Conservation (phyloP, 73 alveolate genomes). For the Blepharisma japonicum region DNA sequence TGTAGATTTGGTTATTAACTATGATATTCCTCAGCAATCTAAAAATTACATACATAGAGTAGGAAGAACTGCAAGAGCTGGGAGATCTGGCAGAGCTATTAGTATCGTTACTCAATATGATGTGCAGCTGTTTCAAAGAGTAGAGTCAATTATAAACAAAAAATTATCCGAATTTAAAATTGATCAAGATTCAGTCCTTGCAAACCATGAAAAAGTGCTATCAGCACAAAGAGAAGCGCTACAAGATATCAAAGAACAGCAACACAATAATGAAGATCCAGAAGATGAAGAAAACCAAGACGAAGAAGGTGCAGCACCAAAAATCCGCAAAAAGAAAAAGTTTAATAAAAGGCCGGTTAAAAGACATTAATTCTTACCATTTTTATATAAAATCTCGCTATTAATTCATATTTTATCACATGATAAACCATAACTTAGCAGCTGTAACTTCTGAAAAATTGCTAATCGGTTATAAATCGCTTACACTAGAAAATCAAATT, state of each 20-base stretch:
- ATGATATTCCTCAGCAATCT: constrained; percentile 78
- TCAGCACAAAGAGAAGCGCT: constrained; percentile 77
- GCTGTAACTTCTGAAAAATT: no score
- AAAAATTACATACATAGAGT: constrained; percentile 96
- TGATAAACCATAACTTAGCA: no score
- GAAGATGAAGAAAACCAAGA: constrained; percentile 42
- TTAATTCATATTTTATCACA: no score
- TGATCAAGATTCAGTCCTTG: constrained; percentile 64
- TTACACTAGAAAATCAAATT: no score
- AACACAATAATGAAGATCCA: constrained; percentile 38
- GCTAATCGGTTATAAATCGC: no score
- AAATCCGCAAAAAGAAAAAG: not conserved
- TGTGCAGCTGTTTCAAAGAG: constrained; percentile 85
- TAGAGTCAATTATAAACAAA: constrained; percentile 83
- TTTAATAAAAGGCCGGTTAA: not conserved
- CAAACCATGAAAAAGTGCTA: constrained; percentile 69
- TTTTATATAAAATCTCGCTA: no score
- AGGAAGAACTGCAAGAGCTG: constrained; percentile 98
- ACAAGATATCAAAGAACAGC: constrained; percentile 63
- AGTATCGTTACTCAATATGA: constrained; percentile 96
- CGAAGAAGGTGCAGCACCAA: constrained; percentile 31
- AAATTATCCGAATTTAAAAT: constrained; percentile 75
- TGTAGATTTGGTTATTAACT: constrained; percentile 86
- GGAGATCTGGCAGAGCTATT: constrained; percentile 88
- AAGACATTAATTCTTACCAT: no score